These are phyloP conservation scores for Blastomyces percursus DNA, from an alignment of 2,329 filamentous ascomycete species.

Conservation along the genomic window DNA sequence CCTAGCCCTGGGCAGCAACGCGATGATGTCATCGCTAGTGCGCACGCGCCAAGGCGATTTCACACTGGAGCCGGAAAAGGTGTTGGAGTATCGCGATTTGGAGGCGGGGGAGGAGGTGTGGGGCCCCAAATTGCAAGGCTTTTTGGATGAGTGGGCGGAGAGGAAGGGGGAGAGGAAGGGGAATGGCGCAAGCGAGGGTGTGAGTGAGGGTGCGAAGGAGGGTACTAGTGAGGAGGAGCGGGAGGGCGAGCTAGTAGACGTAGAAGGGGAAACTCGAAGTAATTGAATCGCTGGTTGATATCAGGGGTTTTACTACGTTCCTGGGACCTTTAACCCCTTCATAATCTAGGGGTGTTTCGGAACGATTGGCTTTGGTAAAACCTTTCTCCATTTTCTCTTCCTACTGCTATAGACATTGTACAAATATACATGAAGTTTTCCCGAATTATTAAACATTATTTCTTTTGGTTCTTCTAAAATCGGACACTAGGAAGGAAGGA, in stretches of 20 bases:
- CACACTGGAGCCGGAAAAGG: constrained; percentile 55
- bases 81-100: constrained; percentile 68
- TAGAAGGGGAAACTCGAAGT: background rate
- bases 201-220: constrained; percentile 1
- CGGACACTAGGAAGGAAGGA: background rate
- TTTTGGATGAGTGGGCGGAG: constrained; percentile 45
- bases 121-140: constrained; percentile 59
- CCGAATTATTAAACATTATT: background rate
- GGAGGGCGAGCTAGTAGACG: background rate
- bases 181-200: background rate
- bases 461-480: background rate
- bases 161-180: constrained; percentile 23
- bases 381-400: background rate
- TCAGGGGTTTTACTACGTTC: background rate
- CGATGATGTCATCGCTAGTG: constrained; percentile 73
- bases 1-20: constrained; percentile 66
- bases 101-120: constrained; percentile 67
- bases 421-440: background rate
- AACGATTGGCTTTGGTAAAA: background rate
- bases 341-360: background rate
- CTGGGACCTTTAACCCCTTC: background rate
- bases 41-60: constrained; percentile 76
- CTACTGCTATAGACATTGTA: background rate
- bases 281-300: background rate
- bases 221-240: background rate